Evolutionary conservation across 371 early-diverging fungal genomes (phyloP).

Genomic region (Globomyces sp.): DNA sequence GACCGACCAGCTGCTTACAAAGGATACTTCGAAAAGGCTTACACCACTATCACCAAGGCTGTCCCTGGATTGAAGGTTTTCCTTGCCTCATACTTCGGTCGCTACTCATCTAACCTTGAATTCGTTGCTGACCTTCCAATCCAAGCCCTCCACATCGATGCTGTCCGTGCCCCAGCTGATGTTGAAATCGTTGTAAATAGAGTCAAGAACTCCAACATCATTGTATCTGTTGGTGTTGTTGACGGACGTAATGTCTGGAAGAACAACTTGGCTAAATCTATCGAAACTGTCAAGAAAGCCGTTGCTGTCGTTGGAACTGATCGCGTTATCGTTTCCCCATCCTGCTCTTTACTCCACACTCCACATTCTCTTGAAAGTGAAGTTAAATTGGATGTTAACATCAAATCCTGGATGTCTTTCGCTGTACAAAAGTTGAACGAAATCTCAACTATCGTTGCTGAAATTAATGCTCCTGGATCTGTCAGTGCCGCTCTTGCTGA

Average conservation of each 20-base stretch:
- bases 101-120: slow-evolving; percentile 66
- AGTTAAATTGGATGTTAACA: slow-evolving; percentile 72
- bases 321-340: slow-evolving; percentile 76
- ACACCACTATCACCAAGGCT: slow-evolving; percentile 54
- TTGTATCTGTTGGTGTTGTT: slow-evolving; percentile 81
- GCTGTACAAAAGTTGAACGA: slow-evolving; percentile 90
- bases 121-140: slow-evolving; percentile 61
- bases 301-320: slow-evolving; percentile 62
- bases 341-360: slow-evolving; percentile 89
- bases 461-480: slow-evolving; percentile 61
- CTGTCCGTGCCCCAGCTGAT: slow-evolving; percentile 83
- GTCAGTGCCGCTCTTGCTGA: slow-evolving; percentile 69
- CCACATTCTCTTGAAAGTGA: slow-evolving; percentile 87
- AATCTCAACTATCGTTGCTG: slow-evolving; percentile 69
- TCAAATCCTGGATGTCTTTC: slow-evolving; percentile 90
- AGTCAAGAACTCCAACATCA: slow-evolving; percentile 62
- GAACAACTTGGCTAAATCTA: slow-evolving; percentile 74
- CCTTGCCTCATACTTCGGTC: slow-evolving; percentile 93
- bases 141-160: slow-evolving; percentile 85
- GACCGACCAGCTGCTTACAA: slow-evolving; percentile 62
- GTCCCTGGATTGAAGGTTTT: slow-evolving; percentile 64
- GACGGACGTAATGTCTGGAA: slow-evolving; percentile 98
- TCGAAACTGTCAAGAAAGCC: slow-evolving; percentile 66
- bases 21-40: slow-evolving; percentile 61
- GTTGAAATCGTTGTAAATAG: slow-evolving; percentile 64